These are phyloP conservation scores for Thelephora aurantiotincta DNA, from an alignment of 768 basidiomycete genomes.

Conservation along the genomic window DNA sequence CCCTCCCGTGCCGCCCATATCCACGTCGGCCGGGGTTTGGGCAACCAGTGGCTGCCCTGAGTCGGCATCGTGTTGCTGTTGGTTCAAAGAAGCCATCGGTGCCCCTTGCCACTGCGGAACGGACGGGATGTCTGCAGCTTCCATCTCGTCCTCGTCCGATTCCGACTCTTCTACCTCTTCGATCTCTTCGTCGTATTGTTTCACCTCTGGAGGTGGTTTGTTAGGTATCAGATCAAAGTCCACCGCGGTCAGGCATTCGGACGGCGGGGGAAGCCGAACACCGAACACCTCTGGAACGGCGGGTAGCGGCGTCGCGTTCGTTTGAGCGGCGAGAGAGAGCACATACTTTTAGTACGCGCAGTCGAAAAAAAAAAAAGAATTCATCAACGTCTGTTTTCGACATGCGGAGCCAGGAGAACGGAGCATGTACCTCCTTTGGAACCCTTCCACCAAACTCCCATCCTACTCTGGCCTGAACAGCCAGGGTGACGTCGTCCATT, in stretches of 20 bases:
- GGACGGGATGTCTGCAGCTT: conserved; percentile 38
- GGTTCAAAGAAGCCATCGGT: not conserved
- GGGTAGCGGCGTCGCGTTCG: conserved; percentile 68
- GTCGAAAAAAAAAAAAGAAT: not conserved
- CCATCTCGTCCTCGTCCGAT: conserved; percentile 51
- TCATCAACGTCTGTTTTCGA: not conserved
- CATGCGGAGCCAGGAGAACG: not conserved
- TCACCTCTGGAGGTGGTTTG: conserved; percentile 65
- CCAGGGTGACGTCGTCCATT: conserved; percentile 68
- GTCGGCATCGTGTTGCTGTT: conserved; percentile 13
- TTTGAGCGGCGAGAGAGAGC: conserved; percentile 69
- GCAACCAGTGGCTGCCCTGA: conserved; percentile 32
- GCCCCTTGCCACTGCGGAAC: not conserved
- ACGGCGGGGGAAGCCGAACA: conserved; percentile 54
- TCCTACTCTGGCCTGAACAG: conserved; percentile 79
- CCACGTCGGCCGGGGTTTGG: conserved; percentile 54
- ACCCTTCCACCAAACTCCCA: conserved; percentile 88
- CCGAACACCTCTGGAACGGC: conserved; percentile 83
- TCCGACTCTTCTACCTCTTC: conserved; percentile 74
- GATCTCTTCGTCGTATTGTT: conserved; percentile 66
- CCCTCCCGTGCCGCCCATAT: conserved; percentile 32
- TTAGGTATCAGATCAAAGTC: conserved; percentile 84
- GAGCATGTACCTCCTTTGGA: conserved; percentile 65
- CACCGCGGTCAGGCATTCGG: conserved; percentile 64
- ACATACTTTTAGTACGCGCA: conserved; percentile 37